These are phyloP conservation scores for Trichoderma citrinoviride DNA, from an alignment of 2,329 filamentous ascomycete species.

Conservation along the genomic window DNA sequence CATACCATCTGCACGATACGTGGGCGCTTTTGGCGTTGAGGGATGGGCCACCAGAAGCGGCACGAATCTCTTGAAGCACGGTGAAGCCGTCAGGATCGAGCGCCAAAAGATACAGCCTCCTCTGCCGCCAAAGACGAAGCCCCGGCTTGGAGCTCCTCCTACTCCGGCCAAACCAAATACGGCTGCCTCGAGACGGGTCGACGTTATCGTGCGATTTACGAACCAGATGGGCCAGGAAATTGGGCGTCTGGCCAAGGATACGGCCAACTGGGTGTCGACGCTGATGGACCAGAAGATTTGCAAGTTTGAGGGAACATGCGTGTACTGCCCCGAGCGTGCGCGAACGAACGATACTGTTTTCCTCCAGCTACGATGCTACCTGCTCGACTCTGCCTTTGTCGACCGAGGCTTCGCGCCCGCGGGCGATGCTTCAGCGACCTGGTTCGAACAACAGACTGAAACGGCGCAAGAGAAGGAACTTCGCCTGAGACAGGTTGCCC, in stretches of 20 bases:
- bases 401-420: constrained; percentile 56
- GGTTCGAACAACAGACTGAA: constrained; percentile 81
- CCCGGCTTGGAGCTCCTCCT: constrained; percentile 39
- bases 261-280: constrained; percentile 86
- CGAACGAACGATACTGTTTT: constrained; percentile 94
- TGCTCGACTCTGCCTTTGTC: constrained; percentile 73
- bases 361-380: constrained; percentile 75
- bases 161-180: constrained; percentile 41
- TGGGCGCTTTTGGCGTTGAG: constrained; percentile 87
- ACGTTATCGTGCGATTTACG: constrained; percentile 90
- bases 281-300: constrained; percentile 89
- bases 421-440: constrained; percentile 66
- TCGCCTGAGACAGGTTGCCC: constrained; percentile 76
- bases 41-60: constrained; percentile 92
- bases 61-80: constrained; percentile 69
- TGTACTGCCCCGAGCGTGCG: constrained; percentile 81
- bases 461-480: constrained; percentile 80
- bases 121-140: constrained; percentile 44
- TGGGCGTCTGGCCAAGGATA: constrained; percentile 81
- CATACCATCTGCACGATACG: constrained; percentile 60
- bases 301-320: constrained; percentile 80
- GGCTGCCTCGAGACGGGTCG: constrained; percentile 64
- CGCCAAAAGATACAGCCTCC: constrained; percentile 71
- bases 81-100: constrained; percentile 82
- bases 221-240: constrained; percentile 77